Evolutionary conservation across 495 filamentous ascomycete species (phyloP).

Genomic region (Lindgomyces ingoldianus): DNA sequence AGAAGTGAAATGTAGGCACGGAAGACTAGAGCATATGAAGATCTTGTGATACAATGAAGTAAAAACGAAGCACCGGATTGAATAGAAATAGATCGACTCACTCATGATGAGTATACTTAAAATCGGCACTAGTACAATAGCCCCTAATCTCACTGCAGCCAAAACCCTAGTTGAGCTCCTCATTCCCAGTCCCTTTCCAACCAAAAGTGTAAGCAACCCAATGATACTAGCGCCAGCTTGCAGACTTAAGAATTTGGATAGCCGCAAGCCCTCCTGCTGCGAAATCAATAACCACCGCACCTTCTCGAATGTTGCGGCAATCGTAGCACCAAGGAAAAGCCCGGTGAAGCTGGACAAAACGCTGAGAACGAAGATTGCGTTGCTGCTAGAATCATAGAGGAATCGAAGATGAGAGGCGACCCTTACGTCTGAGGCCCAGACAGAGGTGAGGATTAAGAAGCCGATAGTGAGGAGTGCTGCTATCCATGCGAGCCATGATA

Average conservation of each 20-base stretch:
- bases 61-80: not conserved
- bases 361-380: constrained; percentile 9
- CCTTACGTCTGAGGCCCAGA: not conserved
- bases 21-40: too few relatives aligned
- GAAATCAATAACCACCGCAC: constrained; percentile 8
- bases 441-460: not conserved
- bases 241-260: constrained; percentile 4
- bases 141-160: not conserved
- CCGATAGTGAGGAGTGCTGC: not conserved
- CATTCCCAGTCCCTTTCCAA: constrained; percentile 2
- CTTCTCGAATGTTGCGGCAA: not conserved
- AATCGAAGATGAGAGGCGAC: constrained; percentile 4
- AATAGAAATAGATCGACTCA: not conserved
- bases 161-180: not conserved
- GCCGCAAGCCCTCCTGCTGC: not conserved
- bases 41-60: too few relatives aligned
- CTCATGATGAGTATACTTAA: constrained; percentile 7
- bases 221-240: not conserved
- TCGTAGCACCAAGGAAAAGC: constrained; percentile 2
- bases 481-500: constrained; percentile 7
- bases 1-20: too few relatives aligned
- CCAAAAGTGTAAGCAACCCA: not conserved
- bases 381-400: constrained; percentile 3
- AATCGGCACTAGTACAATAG: constrained; percentile 3
- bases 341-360: constrained; percentile 5